Percentiles rank a stretch among this genome's conserved stretches.
These are phyloP conservation scores for Coemansia sp. DNA, from an alignment of 192 early-diverging fungal genomes.

Conservation along the genomic window DNA sequence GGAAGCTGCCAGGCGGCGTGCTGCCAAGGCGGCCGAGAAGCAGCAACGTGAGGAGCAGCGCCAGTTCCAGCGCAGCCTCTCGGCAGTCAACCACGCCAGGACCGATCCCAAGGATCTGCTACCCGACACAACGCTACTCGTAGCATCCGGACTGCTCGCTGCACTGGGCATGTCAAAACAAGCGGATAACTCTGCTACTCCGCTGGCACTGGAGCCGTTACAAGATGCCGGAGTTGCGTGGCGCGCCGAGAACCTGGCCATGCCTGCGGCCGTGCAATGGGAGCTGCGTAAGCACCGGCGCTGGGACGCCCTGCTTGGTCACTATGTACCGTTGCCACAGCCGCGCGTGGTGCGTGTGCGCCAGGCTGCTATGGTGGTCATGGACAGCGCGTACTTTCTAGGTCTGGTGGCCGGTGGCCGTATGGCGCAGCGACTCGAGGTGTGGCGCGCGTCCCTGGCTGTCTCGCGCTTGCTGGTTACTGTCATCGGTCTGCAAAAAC, in stretches of 20 bases:
- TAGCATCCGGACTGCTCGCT: conserved; percentile 8
- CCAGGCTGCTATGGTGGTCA: conserved; percentile 19
- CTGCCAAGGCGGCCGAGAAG: neutral
- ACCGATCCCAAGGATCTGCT: conserved; percentile 9
- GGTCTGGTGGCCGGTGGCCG: conserved; percentile 11
- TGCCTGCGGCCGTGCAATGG: conserved; percentile 16
- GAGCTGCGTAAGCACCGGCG: conserved; percentile 19
- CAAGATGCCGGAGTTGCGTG: conserved; percentile 4
- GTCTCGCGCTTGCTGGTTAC: conserved; percentile 17
- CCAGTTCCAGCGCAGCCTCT: neutral
- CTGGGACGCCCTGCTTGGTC: conserved; percentile 15
- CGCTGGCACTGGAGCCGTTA: conserved; percentile 4
- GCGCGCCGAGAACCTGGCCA: neutral
- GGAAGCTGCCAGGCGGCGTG: neutral
- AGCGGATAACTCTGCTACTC: neutral
- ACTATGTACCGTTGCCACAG: conserved; percentile 24
- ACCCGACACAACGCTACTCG: conserved; percentile 26
- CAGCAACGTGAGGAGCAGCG: neutral
- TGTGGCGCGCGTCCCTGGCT: conserved; percentile 31
- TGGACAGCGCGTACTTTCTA: conserved; percentile 10
- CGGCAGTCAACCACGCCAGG: conserved; percentile 9
- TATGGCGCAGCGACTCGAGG: conserved; percentile 8
- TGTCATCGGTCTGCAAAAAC: conserved; percentile 30
- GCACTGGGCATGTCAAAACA: conserved; percentile 1
- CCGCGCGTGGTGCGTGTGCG: neutral